These are phyloP conservation scores for Rhynchosporium secalis DNA, from an alignment of 2,329 filamentous ascomycete species.

Conservation along the genomic window DNA sequence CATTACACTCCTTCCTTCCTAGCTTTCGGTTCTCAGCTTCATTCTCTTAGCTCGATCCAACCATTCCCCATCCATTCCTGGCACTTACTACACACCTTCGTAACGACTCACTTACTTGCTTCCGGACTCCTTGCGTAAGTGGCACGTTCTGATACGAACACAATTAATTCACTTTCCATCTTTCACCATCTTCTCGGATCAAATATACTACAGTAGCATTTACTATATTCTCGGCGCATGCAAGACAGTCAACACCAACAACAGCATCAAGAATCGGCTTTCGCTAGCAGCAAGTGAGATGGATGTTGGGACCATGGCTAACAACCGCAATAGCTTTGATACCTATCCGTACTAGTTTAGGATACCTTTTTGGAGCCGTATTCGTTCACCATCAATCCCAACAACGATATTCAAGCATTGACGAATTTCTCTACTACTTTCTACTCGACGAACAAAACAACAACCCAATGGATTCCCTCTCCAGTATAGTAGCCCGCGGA, in stretches of 20 bases:
- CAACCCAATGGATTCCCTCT: slow-evolving; percentile 33
- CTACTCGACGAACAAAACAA: slow-evolving; percentile 4
- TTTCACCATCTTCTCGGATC: neutral
- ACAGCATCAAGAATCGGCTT: slow-evolving; percentile 1
- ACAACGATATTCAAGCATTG: slow-evolving; percentile 17
- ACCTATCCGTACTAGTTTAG: slow-evolving; percentile 10
- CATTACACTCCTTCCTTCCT: slow-evolving; percentile 38
- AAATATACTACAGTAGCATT: neutral
- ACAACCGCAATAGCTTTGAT: slow-evolving; percentile 10
- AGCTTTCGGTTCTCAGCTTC: slow-evolving; percentile 42
- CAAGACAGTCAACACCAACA: neutral
- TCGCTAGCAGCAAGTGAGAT: neutral
- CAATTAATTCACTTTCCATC: neutral
- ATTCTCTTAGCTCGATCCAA: slow-evolving; percentile 45
- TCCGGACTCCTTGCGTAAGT: slow-evolving; percentile 33
- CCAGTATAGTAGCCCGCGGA: slow-evolving; percentile 41
- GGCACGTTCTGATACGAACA: neutral
- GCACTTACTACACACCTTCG: slow-evolving; percentile 9
- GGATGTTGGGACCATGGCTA: slow-evolving; percentile 14
- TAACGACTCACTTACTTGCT: slow-evolving; percentile 17
- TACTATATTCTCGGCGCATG: neutral
- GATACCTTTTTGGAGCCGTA: slow-evolving; percentile 16
- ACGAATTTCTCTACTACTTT: slow-evolving; percentile 15
- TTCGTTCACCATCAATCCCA: slow-evolving; percentile 8
- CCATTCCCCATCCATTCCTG: slow-evolving; percentile 42